Evolutionary conservation across 1,139 yeast genomes (phyloP), one percentile per base, ranked within the genome.

Genomic region (Hansenula sp.): DNA sequence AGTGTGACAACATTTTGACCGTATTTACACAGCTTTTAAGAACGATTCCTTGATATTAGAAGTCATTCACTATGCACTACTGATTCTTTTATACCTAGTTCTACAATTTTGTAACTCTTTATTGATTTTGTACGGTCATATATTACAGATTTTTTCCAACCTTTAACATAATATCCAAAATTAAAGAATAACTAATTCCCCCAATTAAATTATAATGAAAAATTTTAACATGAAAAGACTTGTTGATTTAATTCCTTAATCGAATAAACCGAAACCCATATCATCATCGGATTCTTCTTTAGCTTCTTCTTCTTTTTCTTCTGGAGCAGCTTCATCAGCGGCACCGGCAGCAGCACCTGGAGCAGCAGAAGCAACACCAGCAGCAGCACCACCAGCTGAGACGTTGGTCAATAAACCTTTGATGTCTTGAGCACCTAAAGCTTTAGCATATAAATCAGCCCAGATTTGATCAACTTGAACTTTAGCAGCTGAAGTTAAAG

Each of bases 211-310:
- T 32, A n/a, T n/a, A n/a, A n/a, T n/a, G n/a, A n/a, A n/a, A n/a
- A n/a, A n/a, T n/a, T n/a, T n/a, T n/a, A n/a, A n/a, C n/a, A n/a
- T n/a, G n/a, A n/a, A n/a, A n/a, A n/a, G n/a, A n/a, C n/a, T n/a
- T n/a, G n/a, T 32, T 10, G 9, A 21, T 24, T 24, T 8, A 32
- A 18, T 18, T 33, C 35, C 29, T 69, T 82, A 82, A 74, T 82
- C 89, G 75, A 82, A 82, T 71, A 82, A 78, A 73, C 89, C 89
- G 82, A 82, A 79, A 59, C 88, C 89, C 89, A 82, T 81, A 71
- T 80, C 88, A 58, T 75, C 82, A 62, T 79, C 83, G 58, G 73
- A 73, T 65, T 75, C 81, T 66, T 75, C 79, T 57, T 73, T 74
- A 59, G 71, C 79, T 59, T 73, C 82, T 64, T 75, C 76, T 55